Evolutionary conservation across 495 filamentous ascomycete species (phyloP).

Genomic region (Jackrogersella minutella): DNA sequence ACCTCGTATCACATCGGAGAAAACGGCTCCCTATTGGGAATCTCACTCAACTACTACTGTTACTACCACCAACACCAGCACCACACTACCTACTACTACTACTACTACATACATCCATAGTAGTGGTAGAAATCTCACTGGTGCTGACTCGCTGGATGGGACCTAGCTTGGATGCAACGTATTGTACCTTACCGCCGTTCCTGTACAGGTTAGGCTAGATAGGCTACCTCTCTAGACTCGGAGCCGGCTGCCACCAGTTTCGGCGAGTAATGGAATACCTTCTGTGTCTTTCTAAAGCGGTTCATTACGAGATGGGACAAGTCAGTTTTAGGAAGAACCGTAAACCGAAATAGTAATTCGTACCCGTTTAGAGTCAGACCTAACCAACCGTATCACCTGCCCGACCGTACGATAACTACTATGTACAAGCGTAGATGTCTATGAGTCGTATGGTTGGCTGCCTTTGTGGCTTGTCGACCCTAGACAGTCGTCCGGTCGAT

Average conservation of each 20-base stretch:
- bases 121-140: constrained; percentile 8
- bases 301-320: constrained; percentile 27
- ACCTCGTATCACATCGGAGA: constrained; percentile 34
- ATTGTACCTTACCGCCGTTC: constrained; percentile 27
- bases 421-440: constrained; percentile 15
- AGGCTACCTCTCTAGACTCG: constrained; percentile 21
- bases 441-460: constrained; percentile 31
- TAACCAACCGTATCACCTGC: constrained; percentile 18
- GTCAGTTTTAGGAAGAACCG: constrained; percentile 8
- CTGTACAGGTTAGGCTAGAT: constrained; percentile 16
- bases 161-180: constrained; percentile 37
- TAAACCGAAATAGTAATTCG: constrained; percentile 15
- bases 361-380: constrained; percentile 5
- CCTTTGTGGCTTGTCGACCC: constrained; percentile 37
- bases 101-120: too few relatives aligned
- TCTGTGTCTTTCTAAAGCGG: background rate
- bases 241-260: constrained; percentile 7
- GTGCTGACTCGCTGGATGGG: constrained; percentile 9
- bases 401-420: constrained; percentile 19
- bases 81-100: too few relatives aligned
- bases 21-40: constrained; percentile 7
- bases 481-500: constrained; percentile 35
- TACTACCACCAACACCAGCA: too few relatives aligned
- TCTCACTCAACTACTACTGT: constrained; percentile 4
- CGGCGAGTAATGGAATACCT: background rate